Evolutionary conservation across 805 yeast genomes (phyloP).

Genomic region (Wickerhamiella kazuoi): DNA sequence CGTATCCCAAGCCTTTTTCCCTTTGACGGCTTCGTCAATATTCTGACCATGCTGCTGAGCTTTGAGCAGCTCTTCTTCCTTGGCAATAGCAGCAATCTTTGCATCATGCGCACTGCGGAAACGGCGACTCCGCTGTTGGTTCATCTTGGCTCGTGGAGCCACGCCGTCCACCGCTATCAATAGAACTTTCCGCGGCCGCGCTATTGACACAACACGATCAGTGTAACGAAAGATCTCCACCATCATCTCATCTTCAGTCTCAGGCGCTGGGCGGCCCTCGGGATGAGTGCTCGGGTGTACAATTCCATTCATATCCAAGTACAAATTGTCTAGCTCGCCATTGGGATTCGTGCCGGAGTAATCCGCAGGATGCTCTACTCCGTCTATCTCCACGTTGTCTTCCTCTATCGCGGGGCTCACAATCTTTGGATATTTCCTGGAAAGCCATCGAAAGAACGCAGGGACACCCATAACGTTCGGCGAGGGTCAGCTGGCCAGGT

Average conservation of each 20-base stretch:
- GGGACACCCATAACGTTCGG: constrained; percentile 54
- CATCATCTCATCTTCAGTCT: constrained; percentile 93
- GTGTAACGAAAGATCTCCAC: constrained; percentile 84
- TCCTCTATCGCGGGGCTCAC: constrained; percentile 80
- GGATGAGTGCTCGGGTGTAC: constrained; percentile 99
- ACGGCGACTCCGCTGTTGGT: constrained; percentile 91
- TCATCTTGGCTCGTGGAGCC: constrained; percentile 97
- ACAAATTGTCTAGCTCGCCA: constrained; percentile 87
- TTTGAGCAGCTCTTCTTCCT: constrained; percentile 35
- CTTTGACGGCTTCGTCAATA: constrained; percentile 58
- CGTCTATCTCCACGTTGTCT: constrained; percentile 32
- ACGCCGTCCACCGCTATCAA: constrained; percentile 98
- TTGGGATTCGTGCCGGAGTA: constrained; percentile 74
- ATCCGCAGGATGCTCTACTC: constrained; percentile 42
- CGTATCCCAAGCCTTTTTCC: constrained; percentile 69
- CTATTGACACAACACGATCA: constrained; percentile 79
- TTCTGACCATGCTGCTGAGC: constrained; percentile 49
- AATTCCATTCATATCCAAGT: constrained; percentile 96
- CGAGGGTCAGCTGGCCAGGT: neutral
- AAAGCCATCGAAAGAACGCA: constrained; percentile 91
- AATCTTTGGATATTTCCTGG: constrained; percentile 82
- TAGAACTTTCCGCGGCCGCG: constrained; percentile 73
- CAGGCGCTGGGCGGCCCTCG: constrained; percentile 89
- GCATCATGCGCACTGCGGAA: constrained; percentile 90
- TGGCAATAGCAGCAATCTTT: constrained; percentile 56